Percentiles rank a stretch among this genome's conserved stretches.
phyloP scores from a whole-genome alignment of 148 eudicot genomes.

The Amaranthus hypochondriacus region DNA sequence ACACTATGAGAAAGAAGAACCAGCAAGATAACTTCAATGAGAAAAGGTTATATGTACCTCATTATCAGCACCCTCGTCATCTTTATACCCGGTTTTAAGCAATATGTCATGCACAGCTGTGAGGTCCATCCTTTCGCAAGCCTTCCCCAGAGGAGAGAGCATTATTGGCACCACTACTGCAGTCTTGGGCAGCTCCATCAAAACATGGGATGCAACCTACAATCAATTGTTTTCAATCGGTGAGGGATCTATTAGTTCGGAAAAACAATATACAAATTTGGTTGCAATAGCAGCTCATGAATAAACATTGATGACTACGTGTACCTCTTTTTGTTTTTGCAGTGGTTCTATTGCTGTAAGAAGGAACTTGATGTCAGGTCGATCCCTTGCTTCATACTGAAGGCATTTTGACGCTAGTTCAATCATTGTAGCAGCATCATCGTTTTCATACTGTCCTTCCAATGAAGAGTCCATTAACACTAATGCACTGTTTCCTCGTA shows the following conservation, averaged over 20 bases:
- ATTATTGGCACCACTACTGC: constrained; percentile 60
- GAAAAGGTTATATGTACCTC: constrained; percentile 45
- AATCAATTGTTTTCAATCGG: not conserved
- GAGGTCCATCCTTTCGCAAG: constrained; percentile 94
- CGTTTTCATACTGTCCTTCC: constrained; percentile 84
- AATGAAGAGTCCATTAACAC: constrained; percentile 85
- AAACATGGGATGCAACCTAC: constrained; percentile 71
- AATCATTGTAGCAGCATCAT: constrained; percentile 85
- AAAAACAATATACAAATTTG: not conserved
- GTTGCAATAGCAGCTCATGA: not conserved
- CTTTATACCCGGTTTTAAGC: constrained; percentile 92
- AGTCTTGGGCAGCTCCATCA: constrained; percentile 73
- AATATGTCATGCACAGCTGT: constrained; percentile 85
- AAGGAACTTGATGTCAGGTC: constrained; percentile 80
- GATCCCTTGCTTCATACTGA: constrained; percentile 90
- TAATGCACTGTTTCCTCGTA: constrained; percentile 80
- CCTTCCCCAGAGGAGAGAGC: constrained; percentile 95
- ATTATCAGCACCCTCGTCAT: constrained; percentile 97
- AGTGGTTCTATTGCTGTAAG: constrained; percentile 74
- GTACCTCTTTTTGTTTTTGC: constrained; percentile 79
- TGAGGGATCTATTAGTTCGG: not conserved
- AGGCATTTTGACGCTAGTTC: constrained; percentile 96
- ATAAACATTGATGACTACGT: not conserved
- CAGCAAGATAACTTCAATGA: not conserved
- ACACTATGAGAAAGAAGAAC: too few species aligned